These are phyloP conservation scores for Lichtheimia ramosa DNA, from an alignment of 371 early-diverging fungal species.

Conservation along the genomic window DNA sequence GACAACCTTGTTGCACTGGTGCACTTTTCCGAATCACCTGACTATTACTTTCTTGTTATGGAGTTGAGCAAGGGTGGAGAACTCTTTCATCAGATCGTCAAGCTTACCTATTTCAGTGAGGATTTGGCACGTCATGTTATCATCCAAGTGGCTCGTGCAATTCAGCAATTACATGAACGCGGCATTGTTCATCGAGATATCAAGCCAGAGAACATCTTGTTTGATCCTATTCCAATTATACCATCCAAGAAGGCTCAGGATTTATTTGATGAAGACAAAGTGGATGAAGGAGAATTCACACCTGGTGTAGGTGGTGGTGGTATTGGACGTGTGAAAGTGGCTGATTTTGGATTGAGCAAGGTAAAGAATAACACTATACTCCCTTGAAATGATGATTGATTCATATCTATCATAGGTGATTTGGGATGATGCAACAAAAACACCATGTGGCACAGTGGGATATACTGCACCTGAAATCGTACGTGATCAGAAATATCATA, in stretches of 20 bases:
- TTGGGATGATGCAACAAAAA: slow-evolving; percentile 65
- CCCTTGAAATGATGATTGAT: background rate
- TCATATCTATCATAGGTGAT: slow-evolving; percentile 66
- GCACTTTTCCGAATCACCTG: slow-evolving; percentile 65
- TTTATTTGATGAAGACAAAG: slow-evolving; percentile 36
- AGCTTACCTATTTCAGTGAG: slow-evolving; percentile 81
- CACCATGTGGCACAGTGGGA: slow-evolving; percentile 81
- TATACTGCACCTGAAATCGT: slow-evolving; percentile 84
- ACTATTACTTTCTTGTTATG: slow-evolving; percentile 76
- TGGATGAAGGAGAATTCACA: slow-evolving; percentile 57
- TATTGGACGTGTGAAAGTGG: slow-evolving; percentile 68
- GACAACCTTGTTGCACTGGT: slow-evolving; percentile 78
- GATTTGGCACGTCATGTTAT: slow-evolving; percentile 80
- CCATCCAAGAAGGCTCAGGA: slow-evolving; percentile 19
- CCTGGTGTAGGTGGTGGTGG: slow-evolving; percentile 67
- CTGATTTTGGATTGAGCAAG: slow-evolving; percentile 75
- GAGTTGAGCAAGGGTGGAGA: slow-evolving; percentile 88
- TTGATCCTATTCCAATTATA: slow-evolving; percentile 55
- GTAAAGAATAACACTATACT: slow-evolving; percentile 23
- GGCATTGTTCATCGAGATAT: slow-evolving; percentile 93
- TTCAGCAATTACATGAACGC: slow-evolving; percentile 88
- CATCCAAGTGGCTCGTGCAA: slow-evolving; percentile 86
- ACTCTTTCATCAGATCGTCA: slow-evolving; percentile 82
- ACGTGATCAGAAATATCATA: slow-evolving; percentile 62
- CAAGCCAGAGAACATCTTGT: slow-evolving; percentile 88